phyloP scores from a whole-genome alignment of 257 asterid genomes.

The Solanum boliviense region DNA sequence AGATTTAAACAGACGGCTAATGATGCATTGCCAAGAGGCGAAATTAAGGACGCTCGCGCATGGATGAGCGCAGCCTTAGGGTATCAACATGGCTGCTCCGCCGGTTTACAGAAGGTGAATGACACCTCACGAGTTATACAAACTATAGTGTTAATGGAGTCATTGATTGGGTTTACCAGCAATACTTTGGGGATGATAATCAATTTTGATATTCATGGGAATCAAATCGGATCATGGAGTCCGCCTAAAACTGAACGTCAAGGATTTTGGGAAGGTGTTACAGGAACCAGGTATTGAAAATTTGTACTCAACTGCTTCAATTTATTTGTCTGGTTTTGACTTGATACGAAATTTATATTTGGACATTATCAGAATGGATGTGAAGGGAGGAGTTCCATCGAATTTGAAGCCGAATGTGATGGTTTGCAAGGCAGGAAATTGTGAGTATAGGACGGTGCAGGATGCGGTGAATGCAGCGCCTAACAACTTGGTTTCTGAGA shows the following conservation, averaged over 20 bases:
- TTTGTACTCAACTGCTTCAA: background rate
- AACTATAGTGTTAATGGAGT: constrained; percentile 34
- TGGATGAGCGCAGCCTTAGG: constrained; percentile 53
- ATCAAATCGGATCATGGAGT: constrained; percentile 14
- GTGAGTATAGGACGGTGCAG: constrained; percentile 21
- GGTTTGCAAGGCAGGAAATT: constrained; percentile 24
- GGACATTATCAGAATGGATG: background rate
- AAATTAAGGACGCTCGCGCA: constrained; percentile 53
- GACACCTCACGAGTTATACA: constrained; percentile 24
- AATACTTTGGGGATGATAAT: constrained; percentile 36
- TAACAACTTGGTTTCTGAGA: background rate
- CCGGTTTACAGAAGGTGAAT: constrained; percentile 49
- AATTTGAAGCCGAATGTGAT: constrained; percentile 20
- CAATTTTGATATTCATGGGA: constrained; percentile 22
- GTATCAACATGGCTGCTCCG: constrained; percentile 50
- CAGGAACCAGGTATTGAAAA: background rate
- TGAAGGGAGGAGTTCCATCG: constrained; percentile 14
- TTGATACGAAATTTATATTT: background rate
- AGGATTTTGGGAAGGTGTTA: constrained; percentile 28
- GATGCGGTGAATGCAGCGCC: constrained; percentile 40
- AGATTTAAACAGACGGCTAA: constrained; percentile 16
- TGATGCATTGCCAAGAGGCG: constrained; percentile 8
- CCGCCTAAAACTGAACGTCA: constrained; percentile 27
- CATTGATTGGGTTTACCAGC: constrained; percentile 20
- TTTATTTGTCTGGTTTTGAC: background rate